Evolutionary conservation across 1,284 basidiomycete genomes (phyloP), one percentile per base, ranked within the genome.

Genomic region (Sanghuangporus sanghuang): DNA sequence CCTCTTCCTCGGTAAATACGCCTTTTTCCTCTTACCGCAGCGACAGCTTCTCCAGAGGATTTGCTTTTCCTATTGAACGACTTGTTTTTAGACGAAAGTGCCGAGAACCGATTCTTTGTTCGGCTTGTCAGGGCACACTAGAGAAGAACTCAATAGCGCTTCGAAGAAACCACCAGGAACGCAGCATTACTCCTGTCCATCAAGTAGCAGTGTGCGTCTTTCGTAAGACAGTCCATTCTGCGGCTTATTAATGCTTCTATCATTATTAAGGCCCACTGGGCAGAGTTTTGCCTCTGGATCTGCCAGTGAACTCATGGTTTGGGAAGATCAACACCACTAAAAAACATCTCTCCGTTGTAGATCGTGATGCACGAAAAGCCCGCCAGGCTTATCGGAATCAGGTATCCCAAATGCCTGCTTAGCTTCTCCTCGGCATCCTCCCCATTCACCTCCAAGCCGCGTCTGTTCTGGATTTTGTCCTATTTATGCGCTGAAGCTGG

Each of bases 1-100:
- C 58, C 58, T 23, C 32, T 39, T 50, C 42, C 7, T 60, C 49
- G 58, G 58, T 60, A 60, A 60, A 52, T 39, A 23, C 23, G 11
- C 48, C 35, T 52, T 60, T 52, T 11, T n/a, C 42, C 38, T 27
- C 49, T 60, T 27, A 53, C 38, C 23, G 3, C 48, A 36, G 48
- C 32, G 21, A 48, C n/a, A 52, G 16, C 18, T 23, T 39, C 49
- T 52, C 53, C 38, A 42, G n/a, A 36, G 9, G 35, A 40, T 6
- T 46, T 18, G 3, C 27, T 50, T 48, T 46, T 36, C 27, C 38
- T 32, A 35, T 35, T 48, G 44, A 48, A 16, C 44, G 16, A 46
- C 21, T n/a, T 49, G 42, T 35, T 38, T 32, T 35, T 48, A 23
- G 14, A 21, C 16, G 14, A 42, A 27, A 27, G 40, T 46, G 35